Evolutionary conservation across 2,329 filamentous ascomycete genomes (phyloP).

Genomic region (Penicillium oxalicum): DNA sequence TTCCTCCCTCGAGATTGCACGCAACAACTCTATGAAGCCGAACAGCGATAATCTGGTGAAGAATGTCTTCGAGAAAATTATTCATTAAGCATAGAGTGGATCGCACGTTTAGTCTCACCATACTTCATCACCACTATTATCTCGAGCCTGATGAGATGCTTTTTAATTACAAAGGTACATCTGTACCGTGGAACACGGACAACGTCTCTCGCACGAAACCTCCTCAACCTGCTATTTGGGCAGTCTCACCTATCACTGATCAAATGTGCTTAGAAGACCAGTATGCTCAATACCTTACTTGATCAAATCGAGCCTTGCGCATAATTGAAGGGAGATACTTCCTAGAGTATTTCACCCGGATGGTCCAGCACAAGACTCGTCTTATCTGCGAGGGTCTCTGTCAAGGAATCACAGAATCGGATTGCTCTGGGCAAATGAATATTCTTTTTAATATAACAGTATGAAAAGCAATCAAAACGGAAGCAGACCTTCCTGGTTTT

Average conservation of each 20-base stretch:
- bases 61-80: not conserved
- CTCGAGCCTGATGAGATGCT: not conserved
- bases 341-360: not conserved
- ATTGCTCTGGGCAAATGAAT: constrained; percentile 4
- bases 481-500: too few relatives aligned
- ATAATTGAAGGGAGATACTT: not conserved
- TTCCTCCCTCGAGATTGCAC: too few relatives aligned
- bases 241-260: not conserved
- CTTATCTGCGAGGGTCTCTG: not conserved
- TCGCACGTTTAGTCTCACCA: not conserved
- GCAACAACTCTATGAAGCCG: too few relatives aligned
- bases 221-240: not conserved
- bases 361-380: constrained; percentile 4
- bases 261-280: not conserved
- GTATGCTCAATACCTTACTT: not conserved
- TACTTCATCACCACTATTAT: not conserved
- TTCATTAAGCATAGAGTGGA: not conserved
- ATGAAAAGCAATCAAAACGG: too few relatives aligned
- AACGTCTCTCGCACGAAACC: not conserved
- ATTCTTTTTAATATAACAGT: not conserved
- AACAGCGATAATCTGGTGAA: too few relatives aligned
- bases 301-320: not conserved
- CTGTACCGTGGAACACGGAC: not conserved
- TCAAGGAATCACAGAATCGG: constrained; percentile 5
- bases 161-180: constrained; percentile 1